phyloP scores from a whole-genome alignment of 768 basidiomycete species.

The Gautieria morchelliformis region DNA sequence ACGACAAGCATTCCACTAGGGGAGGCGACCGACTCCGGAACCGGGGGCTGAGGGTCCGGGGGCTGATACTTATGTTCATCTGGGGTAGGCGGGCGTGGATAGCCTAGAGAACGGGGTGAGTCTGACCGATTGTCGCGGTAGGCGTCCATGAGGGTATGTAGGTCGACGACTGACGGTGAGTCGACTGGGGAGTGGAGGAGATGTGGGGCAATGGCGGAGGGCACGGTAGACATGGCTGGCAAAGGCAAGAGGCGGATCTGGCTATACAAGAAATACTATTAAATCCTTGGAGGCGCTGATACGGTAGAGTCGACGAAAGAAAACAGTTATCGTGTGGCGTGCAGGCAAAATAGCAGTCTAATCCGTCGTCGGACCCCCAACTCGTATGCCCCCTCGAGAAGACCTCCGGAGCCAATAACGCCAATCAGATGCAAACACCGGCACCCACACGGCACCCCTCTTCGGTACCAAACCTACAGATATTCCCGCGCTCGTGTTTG shows the following conservation, averaged over 20 bases:
- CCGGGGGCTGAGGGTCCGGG: neutral
- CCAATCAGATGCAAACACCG: neutral
- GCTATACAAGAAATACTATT: neutral
- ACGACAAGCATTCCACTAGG: conserved; percentile 50
- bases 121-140: neutral
- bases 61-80: neutral
- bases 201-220: conserved; percentile 7
- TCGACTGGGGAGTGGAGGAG: conserved; percentile 1
- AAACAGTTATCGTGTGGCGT: neutral
- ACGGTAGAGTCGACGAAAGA: neutral
- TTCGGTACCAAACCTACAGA: neutral
- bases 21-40: conserved; percentile 28
- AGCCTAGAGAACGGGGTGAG: neutral
- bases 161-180: neutral
- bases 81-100: neutral
- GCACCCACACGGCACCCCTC: no score
- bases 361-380: neutral
- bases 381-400: no score
- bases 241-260: neutral
- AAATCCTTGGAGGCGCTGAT: neutral
- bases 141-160: conserved; percentile 4
- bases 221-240: conserved; percentile 4
- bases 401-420: no score
- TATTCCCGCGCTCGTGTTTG: neutral
- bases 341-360: neutral